Conservation (phyloP, 257 asterid species). For the Osmanthus fragrans region DNA sequence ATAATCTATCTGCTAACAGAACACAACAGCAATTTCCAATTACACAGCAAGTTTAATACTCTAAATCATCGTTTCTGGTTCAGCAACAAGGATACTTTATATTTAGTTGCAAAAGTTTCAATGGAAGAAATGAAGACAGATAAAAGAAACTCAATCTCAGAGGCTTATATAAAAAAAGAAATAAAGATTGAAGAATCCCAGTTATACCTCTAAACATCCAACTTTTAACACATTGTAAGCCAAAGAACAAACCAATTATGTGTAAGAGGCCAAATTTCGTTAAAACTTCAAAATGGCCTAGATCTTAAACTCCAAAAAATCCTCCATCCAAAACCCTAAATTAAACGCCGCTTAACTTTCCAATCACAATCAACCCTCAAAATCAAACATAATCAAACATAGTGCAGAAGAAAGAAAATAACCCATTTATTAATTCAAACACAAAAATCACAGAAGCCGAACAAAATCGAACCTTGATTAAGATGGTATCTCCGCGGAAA, state of each 20-base stretch:
- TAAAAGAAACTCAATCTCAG: background rate
- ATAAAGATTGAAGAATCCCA: background rate
- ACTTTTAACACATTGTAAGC: background rate
- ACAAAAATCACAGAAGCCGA: background rate
- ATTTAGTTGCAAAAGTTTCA: background rate
- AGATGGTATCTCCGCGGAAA: slow-evolving; percentile 37
- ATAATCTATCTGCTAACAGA: background rate
- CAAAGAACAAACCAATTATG: background rate
- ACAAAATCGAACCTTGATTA: slow-evolving; percentile 28
- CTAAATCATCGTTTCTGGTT: background rate
- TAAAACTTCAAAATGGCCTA: background rate
- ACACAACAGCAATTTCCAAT: background rate
- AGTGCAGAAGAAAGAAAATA: background rate
- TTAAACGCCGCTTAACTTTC: background rate
- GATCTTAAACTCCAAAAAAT: background rate
- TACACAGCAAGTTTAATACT: background rate
- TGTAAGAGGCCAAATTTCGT: background rate
- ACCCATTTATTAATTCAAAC: background rate
- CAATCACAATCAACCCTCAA: background rate
- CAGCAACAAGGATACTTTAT: background rate
- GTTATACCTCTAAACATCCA: background rate
- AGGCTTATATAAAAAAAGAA: background rate
- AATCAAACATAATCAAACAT: background rate
- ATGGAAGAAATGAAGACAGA: background rate
- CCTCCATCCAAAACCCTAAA: background rate